Conservation (phyloP, 371 early-diverging fungal species). For the Mortierella sp. region DNA sequence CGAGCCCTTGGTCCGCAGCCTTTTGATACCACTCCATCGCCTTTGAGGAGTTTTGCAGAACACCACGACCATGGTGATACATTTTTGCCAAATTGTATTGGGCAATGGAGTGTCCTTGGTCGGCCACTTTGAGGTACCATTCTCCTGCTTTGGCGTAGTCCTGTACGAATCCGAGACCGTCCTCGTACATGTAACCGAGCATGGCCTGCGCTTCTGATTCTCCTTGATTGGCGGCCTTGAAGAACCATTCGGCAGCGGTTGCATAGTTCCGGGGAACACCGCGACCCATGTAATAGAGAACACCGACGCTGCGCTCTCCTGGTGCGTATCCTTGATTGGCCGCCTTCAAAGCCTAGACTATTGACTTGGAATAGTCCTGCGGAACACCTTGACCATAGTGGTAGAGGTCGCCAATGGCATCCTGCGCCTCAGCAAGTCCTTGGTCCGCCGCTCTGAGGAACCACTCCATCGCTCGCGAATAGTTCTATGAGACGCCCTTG, state of each 20-base stretch:
- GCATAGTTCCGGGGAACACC: conserved; percentile 48
- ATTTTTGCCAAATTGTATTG: conserved; percentile 62
- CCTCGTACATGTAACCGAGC: conserved; percentile 73
- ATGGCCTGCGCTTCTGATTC: background rate
- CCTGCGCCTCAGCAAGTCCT: conserved; percentile 9
- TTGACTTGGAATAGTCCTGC: background rate
- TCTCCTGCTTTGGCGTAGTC: conserved; percentile 5
- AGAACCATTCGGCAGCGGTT: conserved; percentile 67
- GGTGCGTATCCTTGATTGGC: conserved; percentile 60
- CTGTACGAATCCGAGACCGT: conserved; percentile 74
- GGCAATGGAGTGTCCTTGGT: conserved; percentile 61
- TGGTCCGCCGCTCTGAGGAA: background rate
- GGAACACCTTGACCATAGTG: background rate
- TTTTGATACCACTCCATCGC: conserved; percentile 61
- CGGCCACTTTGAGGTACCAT: conserved; percentile 50
- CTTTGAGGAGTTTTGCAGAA: conserved; percentile 45
- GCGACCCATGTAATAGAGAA: conserved; percentile 73
- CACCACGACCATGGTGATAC: conserved; percentile 61
- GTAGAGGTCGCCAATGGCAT: conserved; percentile 7
- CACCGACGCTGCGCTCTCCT: conserved; percentile 78
- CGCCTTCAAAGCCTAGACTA: background rate
- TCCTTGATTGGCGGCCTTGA: conserved; percentile 27
- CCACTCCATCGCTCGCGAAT: background rate
- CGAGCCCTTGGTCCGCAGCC: conserved; percentile 64
- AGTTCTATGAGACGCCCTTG: background rate